phyloP scores from a whole-genome alignment of 257 asterid genomes.

The Solanum sejunctum region DNA sequence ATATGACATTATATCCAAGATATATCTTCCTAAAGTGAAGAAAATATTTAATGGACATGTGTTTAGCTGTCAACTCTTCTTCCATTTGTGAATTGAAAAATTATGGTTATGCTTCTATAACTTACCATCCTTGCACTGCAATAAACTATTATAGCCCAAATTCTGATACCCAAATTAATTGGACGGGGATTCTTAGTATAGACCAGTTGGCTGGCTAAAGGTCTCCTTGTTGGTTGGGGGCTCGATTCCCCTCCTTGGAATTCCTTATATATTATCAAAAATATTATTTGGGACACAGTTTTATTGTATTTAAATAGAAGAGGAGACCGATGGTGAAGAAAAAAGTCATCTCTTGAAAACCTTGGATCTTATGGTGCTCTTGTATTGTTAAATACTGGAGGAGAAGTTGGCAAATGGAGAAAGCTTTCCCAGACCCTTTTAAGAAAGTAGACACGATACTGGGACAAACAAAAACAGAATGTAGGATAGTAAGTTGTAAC shows the following conservation, averaged over 20 bases:
- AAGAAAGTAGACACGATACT: neutral
- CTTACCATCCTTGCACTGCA: neutral
- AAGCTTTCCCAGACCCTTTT: neutral
- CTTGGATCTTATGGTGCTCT: neutral
- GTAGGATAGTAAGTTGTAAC: neutral
- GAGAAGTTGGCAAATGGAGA: neutral
- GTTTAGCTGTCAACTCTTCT: neutral
- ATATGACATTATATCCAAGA: neutral
- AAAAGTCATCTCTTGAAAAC: neutral
- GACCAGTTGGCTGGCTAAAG: neutral
- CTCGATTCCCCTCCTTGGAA: neutral
- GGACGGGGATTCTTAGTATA: neutral
- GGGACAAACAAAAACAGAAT: neutral
- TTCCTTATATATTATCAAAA: neutral
- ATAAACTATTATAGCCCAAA: neutral
- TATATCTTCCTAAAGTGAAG: neutral
- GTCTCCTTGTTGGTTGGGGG: neutral
- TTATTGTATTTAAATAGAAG: neutral
- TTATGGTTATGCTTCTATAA: neutral
- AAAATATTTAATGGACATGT: neutral
- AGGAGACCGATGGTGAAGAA: neutral
- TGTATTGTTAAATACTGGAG: neutral
- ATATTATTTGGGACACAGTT: neutral
- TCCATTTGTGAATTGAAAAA: neutral
- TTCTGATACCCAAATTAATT: neutral